A percentile compares a stretch with the other conserved stretches of the same genome.
These are phyloP conservation scores for Mortierella sp. DNA, from an alignment of 371 early-diverging fungal species.

Conservation along the genomic window DNA sequence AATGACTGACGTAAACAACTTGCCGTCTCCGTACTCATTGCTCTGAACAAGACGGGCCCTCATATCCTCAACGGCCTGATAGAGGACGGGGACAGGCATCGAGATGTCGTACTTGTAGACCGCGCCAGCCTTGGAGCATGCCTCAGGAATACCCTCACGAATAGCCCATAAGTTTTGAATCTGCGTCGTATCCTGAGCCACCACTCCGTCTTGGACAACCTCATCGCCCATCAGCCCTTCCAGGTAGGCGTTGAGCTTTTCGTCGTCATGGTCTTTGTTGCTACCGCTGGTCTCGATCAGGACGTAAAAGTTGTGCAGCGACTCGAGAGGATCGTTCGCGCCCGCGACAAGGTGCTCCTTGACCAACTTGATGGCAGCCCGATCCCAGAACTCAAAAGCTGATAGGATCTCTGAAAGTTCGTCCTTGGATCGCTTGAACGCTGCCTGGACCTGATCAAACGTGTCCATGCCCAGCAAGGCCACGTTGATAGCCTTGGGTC, in stretches of 20 bases:
- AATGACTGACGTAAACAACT: conserved; percentile 78
- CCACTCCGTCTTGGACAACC: conserved; percentile 87
- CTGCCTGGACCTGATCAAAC: conserved; percentile 84
- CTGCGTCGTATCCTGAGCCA: conserved; percentile 92
- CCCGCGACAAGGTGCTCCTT: conserved; percentile 71
- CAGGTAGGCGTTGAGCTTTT: conserved; percentile 80
- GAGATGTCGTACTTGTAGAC: conserved; percentile 95
- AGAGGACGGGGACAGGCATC: conserved; percentile 90
- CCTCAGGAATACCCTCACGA: conserved; percentile 95
- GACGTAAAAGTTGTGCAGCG: conserved; percentile 87
- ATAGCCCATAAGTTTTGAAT: conserved; percentile 85
- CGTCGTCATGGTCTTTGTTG: conserved; percentile 93
- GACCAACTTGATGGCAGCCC: conserved; percentile 76
- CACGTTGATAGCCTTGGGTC: conserved; percentile 78
- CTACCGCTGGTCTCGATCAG: conserved; percentile 95
- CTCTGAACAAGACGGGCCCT: conserved; percentile 70
- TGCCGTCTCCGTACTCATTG: conserved; percentile 70
- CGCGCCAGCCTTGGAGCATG: conserved; percentile 84
- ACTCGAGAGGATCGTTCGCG: conserved; percentile 74
- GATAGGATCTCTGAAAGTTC: conserved; percentile 95
- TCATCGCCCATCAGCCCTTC: conserved; percentile 78
- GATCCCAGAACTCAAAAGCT: conserved; percentile 97
- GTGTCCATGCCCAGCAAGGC: conserved; percentile 84
- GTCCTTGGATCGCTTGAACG: conserved; percentile 81
- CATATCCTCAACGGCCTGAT: conserved; percentile 87